Evolutionary conservation across 2,329 filamentous ascomycete genomes (phyloP), one percentile per base, ranked within the genome.

Genomic region (Ascochyta viciae-villosae): DNA sequence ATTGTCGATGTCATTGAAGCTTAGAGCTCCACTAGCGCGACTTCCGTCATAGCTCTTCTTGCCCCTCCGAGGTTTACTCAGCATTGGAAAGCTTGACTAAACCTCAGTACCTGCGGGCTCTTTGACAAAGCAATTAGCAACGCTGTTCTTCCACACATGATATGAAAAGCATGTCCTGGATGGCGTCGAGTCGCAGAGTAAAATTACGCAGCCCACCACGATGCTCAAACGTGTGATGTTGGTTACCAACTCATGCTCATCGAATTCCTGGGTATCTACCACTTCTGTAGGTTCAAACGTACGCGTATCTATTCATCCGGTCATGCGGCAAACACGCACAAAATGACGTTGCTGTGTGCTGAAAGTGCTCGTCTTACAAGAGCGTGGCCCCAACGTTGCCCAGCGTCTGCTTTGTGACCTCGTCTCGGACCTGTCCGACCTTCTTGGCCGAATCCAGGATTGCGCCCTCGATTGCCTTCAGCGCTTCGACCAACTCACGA

Each of bases 381-480:
- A 72, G 38, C n/a, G 65, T 57, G 24, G 60, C 61, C 10, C 74
- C 74, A n/a, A 71, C 71, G 46, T 54, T 65, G 22, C 73, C 73
- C n/a, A 76, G 33, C 7, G 72, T 77, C 50, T 80, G 68, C 67
- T 79, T 77, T 46, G 78, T 78, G 24, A 82, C 78, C 33, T 78
- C 76, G 56, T 82, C 81, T 62, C 80, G 74, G 49, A 77, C 78
- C 54, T 75, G 72, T 40, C 80, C 80, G 15, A 83, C 79, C 59
- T 75, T 74, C 59, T 76, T 77, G 16, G 80, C 81, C 7, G 78
- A 78, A n/a, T 75, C 73, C 38, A 82, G 47, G 56, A 83, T 81
- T 8, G 79, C 80, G n/a, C 73, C 73, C 62, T 82, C 80, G 54
- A 82, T 82, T 10, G 77, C 78, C 55, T 77, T 75, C 50, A 83